Base-by-base conservation (phyloP, 306 rosid genomes). In the Medicago arabica region DNA sequence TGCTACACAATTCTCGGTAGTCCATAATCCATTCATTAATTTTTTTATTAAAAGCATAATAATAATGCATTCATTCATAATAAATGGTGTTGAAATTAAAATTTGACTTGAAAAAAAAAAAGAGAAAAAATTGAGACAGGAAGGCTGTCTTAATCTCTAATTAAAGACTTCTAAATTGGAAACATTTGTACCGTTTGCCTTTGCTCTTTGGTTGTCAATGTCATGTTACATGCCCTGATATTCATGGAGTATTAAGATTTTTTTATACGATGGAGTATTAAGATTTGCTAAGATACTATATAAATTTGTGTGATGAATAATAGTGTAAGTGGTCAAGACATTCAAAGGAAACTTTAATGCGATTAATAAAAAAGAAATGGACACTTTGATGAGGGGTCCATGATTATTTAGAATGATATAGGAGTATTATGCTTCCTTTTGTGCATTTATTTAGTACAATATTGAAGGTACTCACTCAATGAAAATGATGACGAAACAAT, bases 311-410 rank as follows among this genome's bases (percentile, higher is more conserved):
- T 36, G 83, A 18, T 61, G 61, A 54, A 64, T 75, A 57, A 69
- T 53, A 23, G 13, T 53, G 67, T 63, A 68, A 53, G 43, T 8
- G 78, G 78, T 75, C 81, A 64, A 69, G 23, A 54, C 78, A 34
- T 34, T 34, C 7, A 34, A 5, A 34, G 38, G 13, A 41, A 76
- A 75, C 64, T 62, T 78, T 73, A 62, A 54, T 62, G 64, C 9
- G 67, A 53, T 54, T 54, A 18, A 54, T 54, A 8, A 50, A 50
- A 50, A 50, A 6, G 57, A 50, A 50, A 50, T n/a, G 1, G 19
- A 50, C 57, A 50, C 19, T n/a, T 50, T 50, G 19, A 50, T 50
- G 9, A 8, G 9, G 76, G 83, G 28, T 40, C 79, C 79, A 54
- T 59, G 16, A 1, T 19, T 55, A 72, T 43, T 65, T 49, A 69